Evolutionary conservation across 768 basidiomycete genomes (phyloP).

Genomic region (Bullera alba): DNA sequence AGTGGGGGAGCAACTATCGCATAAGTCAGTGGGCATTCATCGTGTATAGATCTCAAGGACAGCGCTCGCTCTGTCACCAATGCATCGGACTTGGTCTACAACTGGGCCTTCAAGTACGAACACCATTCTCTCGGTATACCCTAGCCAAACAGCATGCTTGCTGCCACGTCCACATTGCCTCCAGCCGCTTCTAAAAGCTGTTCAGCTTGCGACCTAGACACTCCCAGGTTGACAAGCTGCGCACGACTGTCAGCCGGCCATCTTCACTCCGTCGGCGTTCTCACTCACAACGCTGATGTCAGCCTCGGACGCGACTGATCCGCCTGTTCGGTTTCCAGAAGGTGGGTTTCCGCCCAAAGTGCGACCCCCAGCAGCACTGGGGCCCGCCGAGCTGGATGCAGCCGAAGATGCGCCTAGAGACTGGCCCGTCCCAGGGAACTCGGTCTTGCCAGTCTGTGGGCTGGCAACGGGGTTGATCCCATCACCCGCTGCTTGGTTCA

Average conservation of each 20-base stretch:
- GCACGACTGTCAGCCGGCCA: constrained; percentile 8
- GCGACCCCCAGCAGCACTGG: not conserved
- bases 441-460: constrained; percentile 11
- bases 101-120: too few relatives aligned
- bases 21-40: too few relatives aligned
- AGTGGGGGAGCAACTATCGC: too few relatives aligned
- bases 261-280: not conserved
- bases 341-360: too few relatives aligned
- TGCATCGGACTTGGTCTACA: too few relatives aligned
- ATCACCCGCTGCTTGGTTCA: constrained; percentile 22
- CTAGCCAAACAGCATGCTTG: constrained; percentile 66
- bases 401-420: constrained; percentile 51
- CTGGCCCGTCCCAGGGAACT: constrained; percentile 65
- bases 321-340: not conserved
- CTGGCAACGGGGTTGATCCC: constrained; percentile 23
- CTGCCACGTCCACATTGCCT: constrained; percentile 82
- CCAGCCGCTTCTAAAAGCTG: constrained; percentile 67
- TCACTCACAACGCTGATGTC: not conserved
- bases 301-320: not conserved
- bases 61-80: too few relatives aligned
- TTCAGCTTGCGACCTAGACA: constrained; percentile 67
- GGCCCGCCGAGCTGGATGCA: not conserved
- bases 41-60: too few relatives aligned
- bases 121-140: not conserved
- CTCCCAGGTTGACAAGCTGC: constrained; percentile 68